Percentiles rank a stretch among this genome's conserved stretches.
Evolutionary conservation across 2,329 filamentous ascomycete genomes (phyloP).

Genomic region (Coniella lustricola): DNA sequence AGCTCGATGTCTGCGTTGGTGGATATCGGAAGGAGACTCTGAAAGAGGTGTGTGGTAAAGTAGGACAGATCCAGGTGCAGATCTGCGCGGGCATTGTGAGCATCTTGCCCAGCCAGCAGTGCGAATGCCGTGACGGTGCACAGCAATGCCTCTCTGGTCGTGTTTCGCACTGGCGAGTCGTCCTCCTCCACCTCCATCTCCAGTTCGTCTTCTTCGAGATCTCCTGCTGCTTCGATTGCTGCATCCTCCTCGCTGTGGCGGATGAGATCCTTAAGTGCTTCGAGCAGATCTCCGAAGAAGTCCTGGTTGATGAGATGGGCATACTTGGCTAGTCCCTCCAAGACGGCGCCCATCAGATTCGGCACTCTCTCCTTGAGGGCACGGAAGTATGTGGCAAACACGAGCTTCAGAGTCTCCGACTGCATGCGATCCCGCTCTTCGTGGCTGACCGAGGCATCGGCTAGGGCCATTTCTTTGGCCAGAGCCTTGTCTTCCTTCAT

Average conservation of each 20-base stretch:
- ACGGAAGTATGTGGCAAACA: conserved; percentile 92
- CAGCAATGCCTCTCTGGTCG: conserved; percentile 79
- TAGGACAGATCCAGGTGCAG: conserved; percentile 88
- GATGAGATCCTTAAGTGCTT: conserved; percentile 90
- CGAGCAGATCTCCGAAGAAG: conserved; percentile 93
- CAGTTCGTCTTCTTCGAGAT: conserved; percentile 35
- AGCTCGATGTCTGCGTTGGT: conserved; percentile 83
- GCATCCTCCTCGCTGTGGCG: conserved; percentile 59
- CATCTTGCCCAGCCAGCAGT: conserved; percentile 91
- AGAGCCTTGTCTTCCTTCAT: conserved; percentile 79
- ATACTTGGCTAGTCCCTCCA: conserved; percentile 90
- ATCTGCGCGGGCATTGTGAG: conserved; percentile 70
- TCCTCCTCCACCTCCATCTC: conserved; percentile 43
- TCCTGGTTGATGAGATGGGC: conserved; percentile 97
- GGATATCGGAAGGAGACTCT: conserved; percentile 69
- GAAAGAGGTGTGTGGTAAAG: conserved; percentile 92
- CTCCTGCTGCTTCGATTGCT: conserved; percentile 39
- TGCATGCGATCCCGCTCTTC: conserved; percentile 93
- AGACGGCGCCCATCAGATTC: conserved; percentile 89
- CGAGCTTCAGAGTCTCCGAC: conserved; percentile 88
- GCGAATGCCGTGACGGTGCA: conserved; percentile 96
- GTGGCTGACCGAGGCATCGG: conserved; percentile 83
- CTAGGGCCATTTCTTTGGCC: conserved; percentile 88
- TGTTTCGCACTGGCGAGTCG: conserved; percentile 52
- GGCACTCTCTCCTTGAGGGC: conserved; percentile 78